phyloP scores from a whole-genome alignment of 345 rosid species.

The Aethionema arabicum region DNA sequence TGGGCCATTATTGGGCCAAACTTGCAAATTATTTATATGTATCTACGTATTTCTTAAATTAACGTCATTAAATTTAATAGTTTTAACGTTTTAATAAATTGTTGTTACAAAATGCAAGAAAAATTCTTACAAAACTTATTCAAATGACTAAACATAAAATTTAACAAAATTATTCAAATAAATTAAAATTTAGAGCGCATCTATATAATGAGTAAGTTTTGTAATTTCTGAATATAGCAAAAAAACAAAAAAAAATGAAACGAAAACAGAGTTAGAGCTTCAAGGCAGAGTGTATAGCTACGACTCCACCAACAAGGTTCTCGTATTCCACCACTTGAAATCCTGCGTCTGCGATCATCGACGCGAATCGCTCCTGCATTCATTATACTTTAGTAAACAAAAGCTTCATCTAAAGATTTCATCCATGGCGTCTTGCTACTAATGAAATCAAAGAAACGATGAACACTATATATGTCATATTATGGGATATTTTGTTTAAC shows the following conservation, averaged over 20 bases:
- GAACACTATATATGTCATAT: too few species aligned
- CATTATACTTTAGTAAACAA: not conserved
- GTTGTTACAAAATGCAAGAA: too few species aligned
- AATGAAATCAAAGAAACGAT: not conserved
- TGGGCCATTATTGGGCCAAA: not conserved
- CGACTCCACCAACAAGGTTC: slow-evolving; percentile 92
- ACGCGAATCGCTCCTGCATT: slow-evolving; percentile 76
- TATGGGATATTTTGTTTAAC: slow-evolving; percentile 21
- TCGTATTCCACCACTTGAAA: slow-evolving; percentile 95
- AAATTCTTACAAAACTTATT: too few species aligned
- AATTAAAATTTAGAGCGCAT: too few species aligned
- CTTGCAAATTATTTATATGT: not conserved
- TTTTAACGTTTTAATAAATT: too few species aligned
- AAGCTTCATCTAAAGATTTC: slow-evolving; percentile 14
- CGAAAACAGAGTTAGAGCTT: slow-evolving; percentile 44
- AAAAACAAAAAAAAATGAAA: not conserved
- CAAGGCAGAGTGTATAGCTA: slow-evolving; percentile 82
- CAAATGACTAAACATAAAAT: too few species aligned
- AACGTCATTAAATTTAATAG: too few species aligned
- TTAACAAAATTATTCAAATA: too few species aligned
- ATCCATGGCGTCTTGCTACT: not conserved
- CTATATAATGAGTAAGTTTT: too few species aligned
- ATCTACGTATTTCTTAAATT: too few species aligned
- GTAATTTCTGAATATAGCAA: not conserved
- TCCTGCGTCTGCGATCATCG: slow-evolving; percentile 88